Conservation (phyloP, 2,329 filamentous ascomycete genomes). For the Penicillium freii region DNA sequence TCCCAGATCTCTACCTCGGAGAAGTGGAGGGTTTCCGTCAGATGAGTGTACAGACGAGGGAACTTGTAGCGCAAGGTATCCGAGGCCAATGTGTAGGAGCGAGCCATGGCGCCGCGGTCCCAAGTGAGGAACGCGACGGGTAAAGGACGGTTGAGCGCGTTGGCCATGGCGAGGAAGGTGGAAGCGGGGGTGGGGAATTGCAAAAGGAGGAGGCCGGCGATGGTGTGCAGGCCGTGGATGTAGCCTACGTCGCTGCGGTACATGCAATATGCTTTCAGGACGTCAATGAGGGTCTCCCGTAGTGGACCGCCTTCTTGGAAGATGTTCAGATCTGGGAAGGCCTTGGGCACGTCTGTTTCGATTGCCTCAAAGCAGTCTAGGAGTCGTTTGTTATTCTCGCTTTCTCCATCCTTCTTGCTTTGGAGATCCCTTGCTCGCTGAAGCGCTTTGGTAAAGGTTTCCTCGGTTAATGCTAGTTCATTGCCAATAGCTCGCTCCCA, state of each 20-base stretch:
- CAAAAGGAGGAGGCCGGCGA: constrained; percentile 58
- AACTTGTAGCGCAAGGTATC: constrained; percentile 59
- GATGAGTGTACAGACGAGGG: constrained; percentile 54
- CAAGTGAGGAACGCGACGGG: constrained; percentile 61
- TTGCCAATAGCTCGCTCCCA: constrained; percentile 63
- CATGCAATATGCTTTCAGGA: constrained; percentile 62
- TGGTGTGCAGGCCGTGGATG: constrained; percentile 57
- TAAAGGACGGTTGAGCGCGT: constrained; percentile 60
- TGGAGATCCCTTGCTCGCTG: constrained; percentile 53
- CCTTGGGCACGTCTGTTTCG: constrained; percentile 52
- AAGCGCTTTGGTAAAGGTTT: constrained; percentile 58
- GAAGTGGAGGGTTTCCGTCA: constrained; percentile 43
- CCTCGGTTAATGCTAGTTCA: constrained; percentile 55
- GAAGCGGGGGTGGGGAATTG: constrained; percentile 53
- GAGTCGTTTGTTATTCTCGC: constrained; percentile 45
- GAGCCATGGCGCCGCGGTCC: constrained; percentile 55
- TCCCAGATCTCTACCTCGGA: constrained; percentile 50
- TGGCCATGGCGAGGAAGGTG: constrained; percentile 60
- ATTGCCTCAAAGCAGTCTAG: constrained; percentile 56
- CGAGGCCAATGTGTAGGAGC: constrained; percentile 56
- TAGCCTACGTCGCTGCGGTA: constrained; percentile 64
- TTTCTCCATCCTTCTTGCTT: constrained; percentile 43
- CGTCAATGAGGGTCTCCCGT: constrained; percentile 55
- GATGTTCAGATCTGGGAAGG: constrained; percentile 59
- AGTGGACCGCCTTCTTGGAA: constrained; percentile 56